Evolutionary conservation across 441 rosid genomes (phyloP).

Genomic region (Adansonia grandidieri): DNA sequence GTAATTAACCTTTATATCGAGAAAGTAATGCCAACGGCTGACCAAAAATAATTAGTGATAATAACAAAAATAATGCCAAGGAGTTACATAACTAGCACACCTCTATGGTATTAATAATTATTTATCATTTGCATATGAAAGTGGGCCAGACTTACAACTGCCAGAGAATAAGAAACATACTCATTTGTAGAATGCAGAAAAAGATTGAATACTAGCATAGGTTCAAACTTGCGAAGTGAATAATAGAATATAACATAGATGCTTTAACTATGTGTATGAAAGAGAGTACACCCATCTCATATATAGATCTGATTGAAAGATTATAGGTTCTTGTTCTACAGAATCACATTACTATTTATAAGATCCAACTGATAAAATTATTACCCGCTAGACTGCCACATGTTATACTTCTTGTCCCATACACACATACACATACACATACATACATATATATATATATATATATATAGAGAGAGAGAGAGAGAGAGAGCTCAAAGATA

Average conservation of each 20-base stretch:
- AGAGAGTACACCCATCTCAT: neutral
- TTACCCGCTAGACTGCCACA: neutral
- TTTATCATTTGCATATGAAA: slow-evolving; percentile 4
- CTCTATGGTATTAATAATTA: neutral
- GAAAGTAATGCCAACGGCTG: too few relatives aligned
- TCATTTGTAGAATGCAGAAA: slow-evolving; percentile 1
- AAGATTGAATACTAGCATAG: slow-evolving; percentile 1
- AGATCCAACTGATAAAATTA: neutral
- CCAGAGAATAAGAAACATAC: neutral
- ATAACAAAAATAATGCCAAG: neutral
- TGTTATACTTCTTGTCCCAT: neutral
- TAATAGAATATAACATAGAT: neutral
- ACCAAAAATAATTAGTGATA: neutral
- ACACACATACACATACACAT: neutral
- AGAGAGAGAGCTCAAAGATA: slow-evolving; percentile 1
- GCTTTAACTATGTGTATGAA: neutral
- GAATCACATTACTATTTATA: neutral
- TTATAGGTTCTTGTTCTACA: neutral
- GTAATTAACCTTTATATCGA: neutral
- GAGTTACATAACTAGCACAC: neutral
- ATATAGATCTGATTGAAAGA: neutral
- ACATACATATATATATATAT: neutral
- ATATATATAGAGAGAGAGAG: neutral
- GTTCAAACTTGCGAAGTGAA: neutral
- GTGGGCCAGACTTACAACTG: neutral